Base-by-base conservation (phyloP, 768 basidiomycete genomes). In the Pleurotus citrinopileatus region DNA sequence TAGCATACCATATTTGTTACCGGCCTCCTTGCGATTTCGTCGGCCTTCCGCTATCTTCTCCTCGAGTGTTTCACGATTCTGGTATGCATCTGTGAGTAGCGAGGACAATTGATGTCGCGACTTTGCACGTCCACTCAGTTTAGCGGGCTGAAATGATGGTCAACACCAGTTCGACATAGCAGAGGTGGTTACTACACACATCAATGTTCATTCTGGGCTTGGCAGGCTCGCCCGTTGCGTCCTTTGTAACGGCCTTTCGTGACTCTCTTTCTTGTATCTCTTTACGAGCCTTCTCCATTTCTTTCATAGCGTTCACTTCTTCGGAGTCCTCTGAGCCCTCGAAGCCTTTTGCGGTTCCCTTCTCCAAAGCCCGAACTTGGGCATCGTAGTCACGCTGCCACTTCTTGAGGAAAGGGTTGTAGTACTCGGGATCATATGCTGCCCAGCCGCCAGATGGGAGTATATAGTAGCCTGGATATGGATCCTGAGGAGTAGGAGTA, bases 401-500 rank as follows among this genome's bases (percentile, higher is more conserved):
- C 63, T 83, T 86, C 54, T 82, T 77, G 61, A 83, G 75, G 65
- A 86, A 88, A 42, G 73, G 77, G 17, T 73, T 75, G 61, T 89
- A 94, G 66, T 89, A 90, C 28, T 64, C 76, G 0, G 81, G 68
- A 48, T 94, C 89, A 62, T 93, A 78, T 0, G 84, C 82, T 22
- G 81, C 86, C 84, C 91, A 95, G 28, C 77, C 68, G 15, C 92
- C 92, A 5, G 89, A 87, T 0, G 92, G 90, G 17, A 88, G 77
- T 52, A 86, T 84, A 60, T 94, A 93, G 71, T 94, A 94, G 4
- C 92, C 92, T 0, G 92, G 92, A 66, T 92, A 91, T 13, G 82
- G 80, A 63, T 94, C 92, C 6, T 75, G 74, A 3, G 81, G 79
- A 4, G 84, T 86, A 1, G 92, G 91, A 50, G 86, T 83, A 1